These are phyloP conservation scores for Irpex sp. DNA, from an alignment of 1,284 basidiomycete species.

Conservation along the genomic window DNA sequence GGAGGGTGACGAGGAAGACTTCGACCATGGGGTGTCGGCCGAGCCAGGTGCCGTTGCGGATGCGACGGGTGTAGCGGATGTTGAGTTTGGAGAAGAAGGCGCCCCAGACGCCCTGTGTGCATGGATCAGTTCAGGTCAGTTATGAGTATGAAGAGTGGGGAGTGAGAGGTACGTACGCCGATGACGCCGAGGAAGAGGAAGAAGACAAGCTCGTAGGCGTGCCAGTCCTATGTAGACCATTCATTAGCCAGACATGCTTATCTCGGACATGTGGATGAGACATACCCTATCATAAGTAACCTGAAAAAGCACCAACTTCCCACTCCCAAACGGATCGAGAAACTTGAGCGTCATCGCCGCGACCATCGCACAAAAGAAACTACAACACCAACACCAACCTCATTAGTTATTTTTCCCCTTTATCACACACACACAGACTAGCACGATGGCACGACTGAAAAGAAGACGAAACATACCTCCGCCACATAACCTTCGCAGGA, in stretches of 20 bases:
- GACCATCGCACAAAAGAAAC: conserved; percentile 95
- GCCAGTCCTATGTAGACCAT: conserved; percentile 66
- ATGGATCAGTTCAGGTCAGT: background rate
- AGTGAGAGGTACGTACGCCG: conserved; percentile 49
- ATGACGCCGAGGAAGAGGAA: conserved; percentile 87
- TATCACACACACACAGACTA: no score
- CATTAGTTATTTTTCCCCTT: no score
- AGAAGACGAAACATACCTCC: conserved; percentile 51
- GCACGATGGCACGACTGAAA: no score
- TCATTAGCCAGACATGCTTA: background rate
- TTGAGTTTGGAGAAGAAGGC: conserved; percentile 94
- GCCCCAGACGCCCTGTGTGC: conserved; percentile 82
- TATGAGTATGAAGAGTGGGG: conserved; percentile 8
- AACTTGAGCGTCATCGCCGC: conserved; percentile 86
- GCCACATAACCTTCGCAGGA: conserved; percentile 93
- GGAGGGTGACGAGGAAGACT: conserved; percentile 77
- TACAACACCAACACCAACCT: conserved; percentile 20
- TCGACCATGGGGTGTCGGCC: conserved; percentile 80
- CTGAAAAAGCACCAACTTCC: conserved; percentile 83
- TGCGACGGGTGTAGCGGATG: conserved; percentile 80
- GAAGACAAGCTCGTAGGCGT: conserved; percentile 78
- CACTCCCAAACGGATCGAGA: conserved; percentile 89
- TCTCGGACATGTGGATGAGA: background rate
- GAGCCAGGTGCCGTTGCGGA: conserved; percentile 82
- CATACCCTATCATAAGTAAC: conserved; percentile 83